Conservation (phyloP, 768 basidiomycete genomes). For the Rhodosporidiobolus odoratus region DNA sequence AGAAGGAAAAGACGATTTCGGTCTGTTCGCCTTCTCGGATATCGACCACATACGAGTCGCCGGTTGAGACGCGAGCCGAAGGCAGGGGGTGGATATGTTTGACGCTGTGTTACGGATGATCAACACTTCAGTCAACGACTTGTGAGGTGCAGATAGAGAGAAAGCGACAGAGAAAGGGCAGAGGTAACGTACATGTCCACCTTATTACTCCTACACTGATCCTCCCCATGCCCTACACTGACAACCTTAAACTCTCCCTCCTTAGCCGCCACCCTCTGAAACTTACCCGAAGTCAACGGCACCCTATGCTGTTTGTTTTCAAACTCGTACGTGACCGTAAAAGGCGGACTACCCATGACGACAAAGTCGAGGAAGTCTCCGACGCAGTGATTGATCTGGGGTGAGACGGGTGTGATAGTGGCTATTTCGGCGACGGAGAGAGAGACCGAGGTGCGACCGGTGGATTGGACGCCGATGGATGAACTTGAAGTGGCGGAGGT, state of each 20-base stretch:
- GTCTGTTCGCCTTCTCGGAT: constrained; percentile 86
- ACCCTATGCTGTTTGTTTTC: constrained; percentile 69
- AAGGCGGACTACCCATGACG: constrained; percentile 87
- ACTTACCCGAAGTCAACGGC: constrained; percentile 65
- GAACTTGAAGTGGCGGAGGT: constrained; percentile 54
- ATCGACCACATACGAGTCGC: constrained; percentile 71
- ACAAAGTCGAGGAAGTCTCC: constrained; percentile 87
- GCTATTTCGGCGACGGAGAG: constrained; percentile 91
- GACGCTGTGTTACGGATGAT: background rate
- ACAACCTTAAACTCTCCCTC: constrained; percentile 77
- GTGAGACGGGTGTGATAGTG: constrained; percentile 76
- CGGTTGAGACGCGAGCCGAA: constrained; percentile 80
- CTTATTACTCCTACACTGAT: constrained; percentile 60
- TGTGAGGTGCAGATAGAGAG: background rate
- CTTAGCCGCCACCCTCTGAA: constrained; percentile 75
- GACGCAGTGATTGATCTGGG: constrained; percentile 74
- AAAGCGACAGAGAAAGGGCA: background rate
- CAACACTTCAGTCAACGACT: background rate
- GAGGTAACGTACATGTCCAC: constrained; percentile 17
- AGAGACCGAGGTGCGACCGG: constrained; percentile 15
- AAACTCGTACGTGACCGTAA: constrained; percentile 77
- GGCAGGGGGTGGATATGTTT: constrained; percentile 69
- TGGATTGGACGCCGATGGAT: background rate
- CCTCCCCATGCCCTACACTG: constrained; percentile 85
- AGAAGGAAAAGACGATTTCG: constrained; percentile 81